Conservation (phyloP, 306 rosid species). For the Cucumis melo region DNA sequence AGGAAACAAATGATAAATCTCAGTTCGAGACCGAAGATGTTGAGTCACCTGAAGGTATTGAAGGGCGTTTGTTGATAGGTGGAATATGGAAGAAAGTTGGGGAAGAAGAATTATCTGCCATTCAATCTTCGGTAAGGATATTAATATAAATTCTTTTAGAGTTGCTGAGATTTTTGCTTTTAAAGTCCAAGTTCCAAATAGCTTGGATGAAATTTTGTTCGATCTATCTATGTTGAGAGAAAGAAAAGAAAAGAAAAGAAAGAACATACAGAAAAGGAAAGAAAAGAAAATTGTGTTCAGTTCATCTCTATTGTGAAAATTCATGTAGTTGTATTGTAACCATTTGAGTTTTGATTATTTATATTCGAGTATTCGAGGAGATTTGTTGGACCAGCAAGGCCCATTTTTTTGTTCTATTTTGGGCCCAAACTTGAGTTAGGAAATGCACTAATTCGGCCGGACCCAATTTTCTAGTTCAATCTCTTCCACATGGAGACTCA, state of each 20-base stretch:
- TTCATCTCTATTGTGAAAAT: neutral
- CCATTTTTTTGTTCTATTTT: neutral
- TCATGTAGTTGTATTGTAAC: neutral
- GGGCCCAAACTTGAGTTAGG: neutral
- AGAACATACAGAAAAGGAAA: too few relatives aligned
- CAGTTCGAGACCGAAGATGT: conserved; percentile 7
- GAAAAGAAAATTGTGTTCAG: neutral
- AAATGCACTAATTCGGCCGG: neutral
- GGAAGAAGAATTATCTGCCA: conserved; percentile 44
- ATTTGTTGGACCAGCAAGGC: neutral
- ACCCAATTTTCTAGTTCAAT: neutral
- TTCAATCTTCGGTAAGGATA: conserved; percentile 46
- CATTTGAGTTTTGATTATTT: neutral
- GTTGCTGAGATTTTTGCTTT: neutral
- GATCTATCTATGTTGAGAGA: neutral
- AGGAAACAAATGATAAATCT: conserved; percentile 20
- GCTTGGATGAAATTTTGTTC: conserved; percentile 1
- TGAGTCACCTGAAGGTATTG: conserved; percentile 12
- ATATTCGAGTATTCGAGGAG: neutral
- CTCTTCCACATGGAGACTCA: too few relatives aligned
- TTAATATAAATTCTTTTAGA: conserved; percentile 20
- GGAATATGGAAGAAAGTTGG: conserved; percentile 50
- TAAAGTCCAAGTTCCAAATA: neutral
- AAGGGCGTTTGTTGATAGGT: conserved; percentile 37
- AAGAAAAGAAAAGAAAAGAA: too few relatives aligned